Percentiles rank a stretch among this genome's conserved stretches.
These are phyloP conservation scores for Russula ochroleuca DNA, from an alignment of 768 basidiomycete species.

Conservation along the genomic window DNA sequence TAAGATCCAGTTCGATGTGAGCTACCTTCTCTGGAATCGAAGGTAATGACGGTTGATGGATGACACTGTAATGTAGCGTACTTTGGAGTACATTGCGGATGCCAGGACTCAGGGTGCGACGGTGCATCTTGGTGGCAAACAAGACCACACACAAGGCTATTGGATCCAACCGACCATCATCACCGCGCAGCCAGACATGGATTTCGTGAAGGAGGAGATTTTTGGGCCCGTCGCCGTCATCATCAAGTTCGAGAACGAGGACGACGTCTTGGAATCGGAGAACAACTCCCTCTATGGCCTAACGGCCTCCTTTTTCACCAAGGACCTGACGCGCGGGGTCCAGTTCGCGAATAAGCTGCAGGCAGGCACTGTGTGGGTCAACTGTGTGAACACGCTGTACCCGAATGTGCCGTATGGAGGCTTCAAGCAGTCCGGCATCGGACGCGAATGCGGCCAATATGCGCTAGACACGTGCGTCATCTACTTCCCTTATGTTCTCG, in stretches of 20 bases:
- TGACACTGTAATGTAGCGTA: slow-evolving; percentile 38
- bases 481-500: no score
- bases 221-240: slow-evolving; percentile 66
- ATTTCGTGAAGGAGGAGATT: slow-evolving; percentile 56
- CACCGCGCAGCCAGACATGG: slow-evolving; percentile 52
- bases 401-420: slow-evolving; percentile 58
- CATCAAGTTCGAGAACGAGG: slow-evolving; percentile 58
- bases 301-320: slow-evolving; percentile 80
- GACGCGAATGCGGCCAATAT: slow-evolving; percentile 65
- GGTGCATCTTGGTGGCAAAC: slow-evolving; percentile 49
- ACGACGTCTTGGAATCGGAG: slow-evolving; percentile 63
- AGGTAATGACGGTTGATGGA: no score
- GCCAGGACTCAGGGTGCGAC: slow-evolving; percentile 58
- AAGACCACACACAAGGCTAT: slow-evolving; percentile 53
- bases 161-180: slow-evolving; percentile 62
- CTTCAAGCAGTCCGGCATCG: slow-evolving; percentile 70
- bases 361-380: slow-evolving; percentile 50
- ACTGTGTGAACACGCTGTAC: no score
- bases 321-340: slow-evolving; percentile 70
- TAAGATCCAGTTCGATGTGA: slow-evolving; percentile 64
- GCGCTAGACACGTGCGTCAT: slow-evolving; percentile 44
- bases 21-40: no score
- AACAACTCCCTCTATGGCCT: slow-evolving; percentile 87
- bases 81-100: slow-evolving; percentile 43
- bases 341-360: slow-evolving; percentile 67